Conservation (phyloP, 129 eudicot species). For the Flaveria sonorensis region DNA sequence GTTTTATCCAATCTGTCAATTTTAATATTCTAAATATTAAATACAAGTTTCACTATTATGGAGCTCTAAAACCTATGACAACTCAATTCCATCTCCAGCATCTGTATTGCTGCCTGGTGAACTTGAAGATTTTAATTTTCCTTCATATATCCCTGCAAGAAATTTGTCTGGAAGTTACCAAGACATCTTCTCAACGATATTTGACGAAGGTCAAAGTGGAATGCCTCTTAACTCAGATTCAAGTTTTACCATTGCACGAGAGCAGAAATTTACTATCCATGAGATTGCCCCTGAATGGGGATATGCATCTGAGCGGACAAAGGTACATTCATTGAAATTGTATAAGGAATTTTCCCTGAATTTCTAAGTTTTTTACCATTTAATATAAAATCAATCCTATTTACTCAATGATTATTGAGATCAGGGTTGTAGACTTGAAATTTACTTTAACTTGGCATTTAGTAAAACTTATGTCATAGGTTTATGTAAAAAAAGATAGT, state of each 20-base stretch:
- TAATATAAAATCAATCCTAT: background rate
- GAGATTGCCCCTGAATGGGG: constrained; percentile 95
- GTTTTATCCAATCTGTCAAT: constrained; percentile 14
- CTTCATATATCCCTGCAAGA: constrained; percentile 44
- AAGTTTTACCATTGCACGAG: constrained; percentile 54
- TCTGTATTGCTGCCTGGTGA: constrained; percentile 45
- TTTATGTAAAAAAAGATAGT: too few relatives aligned
- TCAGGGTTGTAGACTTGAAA: background rate
- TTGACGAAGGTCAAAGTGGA: constrained; percentile 57
- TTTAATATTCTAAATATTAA: background rate
- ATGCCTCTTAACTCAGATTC: constrained; percentile 52
- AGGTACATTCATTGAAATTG: constrained; percentile 51
- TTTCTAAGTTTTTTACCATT: background rate
- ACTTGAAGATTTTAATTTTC: constrained; percentile 46
- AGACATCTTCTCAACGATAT: constrained; percentile 47
- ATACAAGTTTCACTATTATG: background rate
- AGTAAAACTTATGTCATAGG: background rate
- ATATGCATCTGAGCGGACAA: constrained; percentile 71
- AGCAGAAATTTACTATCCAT: constrained; percentile 75
- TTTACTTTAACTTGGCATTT: background rate
- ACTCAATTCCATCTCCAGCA: constrained; percentile 43
- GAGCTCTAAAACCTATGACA: constrained; percentile 26
- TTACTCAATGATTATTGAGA: background rate
- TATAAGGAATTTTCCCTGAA: constrained; percentile 5
- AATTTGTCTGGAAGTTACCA: constrained; percentile 41